Evolutionary conservation across 2,329 filamentous ascomycete genomes (phyloP).

Genomic region (Aspergillus transmontanensis): DNA sequence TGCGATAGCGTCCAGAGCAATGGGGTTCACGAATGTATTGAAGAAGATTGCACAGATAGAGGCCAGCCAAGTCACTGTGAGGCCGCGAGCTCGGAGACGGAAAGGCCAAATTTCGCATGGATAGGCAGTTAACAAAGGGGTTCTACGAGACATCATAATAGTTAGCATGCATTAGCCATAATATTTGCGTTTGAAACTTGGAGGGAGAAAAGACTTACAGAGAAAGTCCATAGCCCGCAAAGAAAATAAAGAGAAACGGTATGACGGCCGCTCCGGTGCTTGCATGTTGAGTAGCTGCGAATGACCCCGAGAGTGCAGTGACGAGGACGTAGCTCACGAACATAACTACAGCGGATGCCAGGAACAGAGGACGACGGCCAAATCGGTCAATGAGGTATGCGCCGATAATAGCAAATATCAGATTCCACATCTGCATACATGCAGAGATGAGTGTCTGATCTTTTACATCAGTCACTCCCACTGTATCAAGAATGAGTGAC

Average conservation of each 20-base stretch:
- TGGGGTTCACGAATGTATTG: constrained; percentile 26
- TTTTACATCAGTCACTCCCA: constrained; percentile 22
- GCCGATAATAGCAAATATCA: constrained; percentile 22
- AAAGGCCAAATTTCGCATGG: constrained; percentile 30
- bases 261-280: constrained; percentile 30
- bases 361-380: constrained; percentile 24
- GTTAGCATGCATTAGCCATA: background rate
- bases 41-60: constrained; percentile 21
- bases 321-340: constrained; percentile 22
- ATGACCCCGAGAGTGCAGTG: constrained; percentile 28
- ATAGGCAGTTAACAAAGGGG: constrained; percentile 24
- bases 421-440: constrained; percentile 28
- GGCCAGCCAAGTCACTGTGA: constrained; percentile 24
- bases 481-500: constrained; percentile 17
- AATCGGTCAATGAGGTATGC: constrained; percentile 21
- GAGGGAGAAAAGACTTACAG: constrained; percentile 16
- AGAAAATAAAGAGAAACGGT: constrained; percentile 32
- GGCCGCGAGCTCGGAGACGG: constrained; percentile 25
- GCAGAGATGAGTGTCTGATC: constrained; percentile 21
- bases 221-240: constrained; percentile 29
- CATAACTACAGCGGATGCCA: constrained; percentile 24
- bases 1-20: constrained; percentile 23
- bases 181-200: background rate
- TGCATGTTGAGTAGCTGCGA: constrained; percentile 14
- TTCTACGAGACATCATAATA: constrained; percentile 8